Evolutionary conservation across 2,329 filamentous ascomycete species (phyloP).

Genomic region (Ophiostoma quercus): DNA sequence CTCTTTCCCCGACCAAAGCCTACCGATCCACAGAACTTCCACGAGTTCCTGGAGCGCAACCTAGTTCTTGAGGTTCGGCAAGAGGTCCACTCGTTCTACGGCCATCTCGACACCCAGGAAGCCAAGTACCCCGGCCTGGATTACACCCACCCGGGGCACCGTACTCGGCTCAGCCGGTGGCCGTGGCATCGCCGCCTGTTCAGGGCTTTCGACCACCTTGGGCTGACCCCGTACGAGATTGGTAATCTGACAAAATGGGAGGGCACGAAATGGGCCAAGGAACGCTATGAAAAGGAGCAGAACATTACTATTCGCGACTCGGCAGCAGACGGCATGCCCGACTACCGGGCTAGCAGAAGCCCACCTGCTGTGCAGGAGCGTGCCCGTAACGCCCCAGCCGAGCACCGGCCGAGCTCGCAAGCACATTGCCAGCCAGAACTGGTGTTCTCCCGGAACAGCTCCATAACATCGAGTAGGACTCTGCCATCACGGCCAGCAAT

Average conservation of each 20-base stretch:
- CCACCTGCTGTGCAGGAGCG: neutral
- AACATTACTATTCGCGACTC: constrained; percentile 65
- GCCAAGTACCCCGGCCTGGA: constrained; percentile 78
- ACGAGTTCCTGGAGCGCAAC: constrained; percentile 61
- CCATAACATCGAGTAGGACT: neutral
- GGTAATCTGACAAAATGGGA: constrained; percentile 72
- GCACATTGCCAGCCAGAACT: neutral
- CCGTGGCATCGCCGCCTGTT: constrained; percentile 72
- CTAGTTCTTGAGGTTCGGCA: constrained; percentile 73
- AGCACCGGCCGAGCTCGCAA: neutral
- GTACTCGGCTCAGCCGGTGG: constrained; percentile 71
- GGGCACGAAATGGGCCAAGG: constrained; percentile 76
- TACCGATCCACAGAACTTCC: constrained; percentile 66
- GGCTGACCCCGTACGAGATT: constrained; percentile 65
- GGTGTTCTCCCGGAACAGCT: neutral
- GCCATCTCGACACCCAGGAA: constrained; percentile 71
- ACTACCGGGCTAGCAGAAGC: constrained; percentile 44
- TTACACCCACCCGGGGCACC: constrained; percentile 67
- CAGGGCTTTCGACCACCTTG: constrained; percentile 65
- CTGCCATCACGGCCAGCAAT: constrained; percentile 4
- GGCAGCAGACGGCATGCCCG: constrained; percentile 60
- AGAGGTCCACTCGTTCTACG: constrained; percentile 73
- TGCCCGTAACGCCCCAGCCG: neutral
- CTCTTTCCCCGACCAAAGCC: constrained; percentile 65
- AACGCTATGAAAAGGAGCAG: constrained; percentile 72